A percentile compares a stretch with the other conserved stretches of the same genome.
Conservation (phyloP, 2,329 filamentous ascomycete genomes). For the Parastagonospora avenae region DNA sequence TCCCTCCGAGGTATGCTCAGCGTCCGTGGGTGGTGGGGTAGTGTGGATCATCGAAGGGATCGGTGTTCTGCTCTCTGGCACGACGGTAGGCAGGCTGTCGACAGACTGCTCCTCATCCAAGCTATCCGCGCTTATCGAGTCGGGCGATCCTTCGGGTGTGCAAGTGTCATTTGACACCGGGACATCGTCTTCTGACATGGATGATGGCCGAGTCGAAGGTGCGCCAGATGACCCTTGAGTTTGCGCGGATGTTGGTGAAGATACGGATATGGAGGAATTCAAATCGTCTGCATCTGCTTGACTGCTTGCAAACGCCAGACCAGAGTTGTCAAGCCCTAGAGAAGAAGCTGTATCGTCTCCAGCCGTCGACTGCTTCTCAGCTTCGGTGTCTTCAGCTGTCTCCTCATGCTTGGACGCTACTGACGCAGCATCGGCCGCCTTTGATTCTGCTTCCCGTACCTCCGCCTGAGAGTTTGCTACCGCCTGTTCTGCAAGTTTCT, state of each 20-base stretch:
- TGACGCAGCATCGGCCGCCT: conserved; percentile 1
- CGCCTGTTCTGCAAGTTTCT: conserved; percentile 19
- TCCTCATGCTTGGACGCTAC: background rate
- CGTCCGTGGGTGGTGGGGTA: conserved; percentile 4
- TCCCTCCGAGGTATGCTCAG: conserved; percentile 11
- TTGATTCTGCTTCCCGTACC: conserved; percentile 3
- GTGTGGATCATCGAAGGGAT: conserved; percentile 24
- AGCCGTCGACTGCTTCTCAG: conserved; percentile 13
- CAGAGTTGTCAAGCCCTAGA: conserved; percentile 53
- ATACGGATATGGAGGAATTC: conserved; percentile 42
- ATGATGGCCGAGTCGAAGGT: conserved; percentile 47
- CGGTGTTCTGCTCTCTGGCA: conserved; percentile 36
- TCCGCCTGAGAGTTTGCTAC: conserved; percentile 13
- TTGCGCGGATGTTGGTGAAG: conserved; percentile 46
- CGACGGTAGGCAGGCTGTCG: conserved; percentile 43
- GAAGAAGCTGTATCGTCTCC: conserved; percentile 19
- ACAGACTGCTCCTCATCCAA: conserved; percentile 40
- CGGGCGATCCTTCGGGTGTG: conserved; percentile 18
- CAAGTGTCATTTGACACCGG: conserved; percentile 20
- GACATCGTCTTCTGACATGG: conserved; percentile 46
- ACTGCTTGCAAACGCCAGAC: conserved; percentile 56
- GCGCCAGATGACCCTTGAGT: conserved; percentile 45
- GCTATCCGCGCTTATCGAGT: conserved; percentile 15
- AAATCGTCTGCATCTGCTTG: conserved; percentile 42
- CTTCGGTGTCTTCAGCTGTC: conserved; percentile 11